A percentile compares a stretch with the other conserved stretches of the same genome.
Conservation (phyloP, 2,329 filamentous ascomycete genomes). For the Claviceps spartinae region DNA sequence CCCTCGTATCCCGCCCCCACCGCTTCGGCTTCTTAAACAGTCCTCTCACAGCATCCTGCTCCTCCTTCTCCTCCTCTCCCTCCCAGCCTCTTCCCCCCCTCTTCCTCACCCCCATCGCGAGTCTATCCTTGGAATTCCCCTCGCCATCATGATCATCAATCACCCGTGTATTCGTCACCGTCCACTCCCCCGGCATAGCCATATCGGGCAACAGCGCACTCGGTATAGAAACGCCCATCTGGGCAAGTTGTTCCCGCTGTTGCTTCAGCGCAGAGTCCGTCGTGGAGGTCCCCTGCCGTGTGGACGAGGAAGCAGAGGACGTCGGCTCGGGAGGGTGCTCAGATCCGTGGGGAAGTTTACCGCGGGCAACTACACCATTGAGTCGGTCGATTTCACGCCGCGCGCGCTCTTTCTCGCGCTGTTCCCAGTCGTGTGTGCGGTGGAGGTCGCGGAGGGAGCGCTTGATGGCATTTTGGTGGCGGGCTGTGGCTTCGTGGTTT, state of each 20-base stretch:
- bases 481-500: constrained; percentile 78
- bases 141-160: constrained; percentile 28
- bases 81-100: constrained; percentile 44
- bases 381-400: constrained; percentile 76
- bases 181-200: constrained; percentile 84
- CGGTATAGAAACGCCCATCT: constrained; percentile 75
- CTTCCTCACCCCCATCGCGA: constrained; percentile 45
- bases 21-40: constrained; percentile 45
- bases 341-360: too few relatives aligned
- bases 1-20: constrained; percentile 41
- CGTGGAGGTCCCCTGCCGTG: background rate
- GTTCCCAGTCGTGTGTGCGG: constrained; percentile 65
- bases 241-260: constrained; percentile 78
- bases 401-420: constrained; percentile 69
- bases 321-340: background rate
- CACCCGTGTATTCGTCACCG: constrained; percentile 51
- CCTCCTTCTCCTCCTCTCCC: constrained; percentile 46
- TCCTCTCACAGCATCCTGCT: constrained; percentile 42
- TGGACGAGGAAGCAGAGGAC: background rate
- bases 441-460: constrained; percentile 83
- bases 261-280: constrained; percentile 55
- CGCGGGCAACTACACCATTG: constrained; percentile 53
- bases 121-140: constrained; percentile 19
- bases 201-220: constrained; percentile 65
- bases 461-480: constrained; percentile 76